Percentiles rank a stretch among this genome's conserved stretches.
These are phyloP conservation scores for Bryoerythrophyllum caledonicum DNA, from an alignment of 225 moss, liverwort and hornwort genomes.

Conservation along the genomic window DNA sequence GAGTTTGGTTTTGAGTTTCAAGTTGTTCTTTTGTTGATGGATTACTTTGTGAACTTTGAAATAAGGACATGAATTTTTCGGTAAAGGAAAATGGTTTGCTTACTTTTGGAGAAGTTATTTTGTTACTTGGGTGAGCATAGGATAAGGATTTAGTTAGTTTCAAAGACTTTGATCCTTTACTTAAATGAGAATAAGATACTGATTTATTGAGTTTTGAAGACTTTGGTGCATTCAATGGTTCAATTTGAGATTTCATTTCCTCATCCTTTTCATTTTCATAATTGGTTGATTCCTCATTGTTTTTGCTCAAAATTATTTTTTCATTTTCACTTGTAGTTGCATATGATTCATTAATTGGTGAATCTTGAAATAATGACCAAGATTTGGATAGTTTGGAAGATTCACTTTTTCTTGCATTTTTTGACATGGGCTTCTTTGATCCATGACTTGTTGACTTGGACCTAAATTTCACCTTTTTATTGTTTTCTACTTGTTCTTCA, in stretches of 20 bases:
- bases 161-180: not conserved
- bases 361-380: not conserved
- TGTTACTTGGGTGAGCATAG: not conserved
- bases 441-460: not conserved
- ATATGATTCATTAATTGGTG: not conserved
- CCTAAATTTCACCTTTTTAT: not conserved
- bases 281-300: not conserved
- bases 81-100: slow-evolving; percentile 26
- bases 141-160: not conserved
- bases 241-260: not conserved
- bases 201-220: not conserved
- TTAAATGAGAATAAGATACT: not conserved
- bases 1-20: not conserved
- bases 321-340: not conserved
- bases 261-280: not conserved
- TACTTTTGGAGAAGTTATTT: not conserved
- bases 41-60: slow-evolving; percentile 23
- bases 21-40: not conserved
- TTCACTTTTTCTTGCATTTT: not conserved
- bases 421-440: not conserved
- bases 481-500: not conserved
- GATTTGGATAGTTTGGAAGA: not conserved
- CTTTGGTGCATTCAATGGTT: not conserved
- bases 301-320: no score
- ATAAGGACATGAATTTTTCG: slow-evolving; percentile 28